phyloP scores from a whole-genome alignment of 805 yeast genomes.

The Hanseniaspora nectarophila region DNA sequence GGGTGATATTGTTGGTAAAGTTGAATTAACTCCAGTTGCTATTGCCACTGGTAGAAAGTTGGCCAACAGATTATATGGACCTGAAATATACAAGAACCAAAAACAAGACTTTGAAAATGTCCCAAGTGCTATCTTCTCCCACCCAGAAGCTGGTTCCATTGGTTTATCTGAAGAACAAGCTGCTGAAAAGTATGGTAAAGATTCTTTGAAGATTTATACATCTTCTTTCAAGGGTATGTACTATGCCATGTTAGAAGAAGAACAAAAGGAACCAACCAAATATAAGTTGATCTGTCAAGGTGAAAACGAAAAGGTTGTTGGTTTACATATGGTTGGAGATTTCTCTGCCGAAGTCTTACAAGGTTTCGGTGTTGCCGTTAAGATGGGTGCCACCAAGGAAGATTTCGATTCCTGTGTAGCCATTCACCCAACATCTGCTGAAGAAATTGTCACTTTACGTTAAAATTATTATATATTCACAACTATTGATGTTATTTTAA shows the following conservation, averaged over 20 bases:
- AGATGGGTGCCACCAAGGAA: conserved; percentile 97
- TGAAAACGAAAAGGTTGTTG: conserved; percentile 82
- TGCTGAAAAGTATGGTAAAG: conserved; percentile 62
- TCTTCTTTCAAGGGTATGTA: conserved; percentile 85
- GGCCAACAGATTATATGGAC: conserved; percentile 84
- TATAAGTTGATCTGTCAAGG: conserved; percentile 76
- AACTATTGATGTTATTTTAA: no score
- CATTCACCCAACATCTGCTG: conserved; percentile 97
- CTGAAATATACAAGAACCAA: conserved; percentile 51
- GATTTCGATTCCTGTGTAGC: conserved; percentile 96
- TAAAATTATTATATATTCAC: conserved; percentile 14
- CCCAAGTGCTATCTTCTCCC: conserved; percentile 95
- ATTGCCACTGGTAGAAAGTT: conserved; percentile 95
- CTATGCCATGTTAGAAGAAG: conserved; percentile 62
- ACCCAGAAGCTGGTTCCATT: conserved; percentile 93
- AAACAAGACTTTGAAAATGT: conserved; percentile 77
- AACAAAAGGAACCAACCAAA: conserved; percentile 66
- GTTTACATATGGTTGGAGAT: conserved; percentile 89
- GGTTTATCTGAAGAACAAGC: conserved; percentile 80
- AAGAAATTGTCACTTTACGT: conserved; percentile 74
- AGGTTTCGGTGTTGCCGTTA: conserved; percentile 96
- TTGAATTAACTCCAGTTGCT: conserved; percentile 95
- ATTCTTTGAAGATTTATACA: conserved; percentile 66
- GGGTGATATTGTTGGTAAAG: conserved; percentile 89
- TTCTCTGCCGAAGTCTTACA: conserved; percentile 83